Conservation (phyloP, 805 yeast genomes). For the Dipodascopsis uninucleata region DNA sequence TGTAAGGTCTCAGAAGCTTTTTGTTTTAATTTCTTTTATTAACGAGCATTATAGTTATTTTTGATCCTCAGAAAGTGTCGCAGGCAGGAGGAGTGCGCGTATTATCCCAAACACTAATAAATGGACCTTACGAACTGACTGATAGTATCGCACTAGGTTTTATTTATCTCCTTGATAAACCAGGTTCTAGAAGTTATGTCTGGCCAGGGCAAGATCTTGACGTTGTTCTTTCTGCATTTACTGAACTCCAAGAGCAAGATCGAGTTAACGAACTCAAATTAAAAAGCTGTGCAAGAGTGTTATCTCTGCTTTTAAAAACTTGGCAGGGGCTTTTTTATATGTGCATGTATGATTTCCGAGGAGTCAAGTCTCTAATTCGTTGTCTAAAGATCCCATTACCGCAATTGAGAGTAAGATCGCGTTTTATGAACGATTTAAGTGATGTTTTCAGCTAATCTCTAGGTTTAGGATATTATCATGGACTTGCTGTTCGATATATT, state of each 20-base stretch:
- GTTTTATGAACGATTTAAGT: neutral
- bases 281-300: conserved; percentile 55
- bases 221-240: conserved; percentile 62
- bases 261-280: conserved; percentile 52
- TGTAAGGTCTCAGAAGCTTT: conserved; percentile 5
- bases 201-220: conserved; percentile 62
- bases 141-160: conserved; percentile 47
- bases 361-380: conserved; percentile 54
- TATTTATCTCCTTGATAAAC: conserved; percentile 54
- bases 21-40: neutral
- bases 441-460: neutral
- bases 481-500: conserved; percentile 70
- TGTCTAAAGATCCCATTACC: conserved; percentile 61
- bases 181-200: conserved; percentile 50
- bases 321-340: conserved; percentile 70
- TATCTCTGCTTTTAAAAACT: conserved; percentile 59
- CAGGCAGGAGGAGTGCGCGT: conserved; percentile 47
- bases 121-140: conserved; percentile 50
- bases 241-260: conserved; percentile 53
- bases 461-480: conserved; percentile 54
- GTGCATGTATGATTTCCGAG: conserved; percentile 52
- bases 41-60: conserved; percentile 37
- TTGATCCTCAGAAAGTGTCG: conserved; percentile 43
- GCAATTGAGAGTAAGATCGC: conserved; percentile 34
- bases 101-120: conserved; percentile 48